A percentile compares a stretch with the other conserved stretches of the same genome.
Conservation (phyloP, 164 flowering plant species). For the Vitis cinerea region DNA sequence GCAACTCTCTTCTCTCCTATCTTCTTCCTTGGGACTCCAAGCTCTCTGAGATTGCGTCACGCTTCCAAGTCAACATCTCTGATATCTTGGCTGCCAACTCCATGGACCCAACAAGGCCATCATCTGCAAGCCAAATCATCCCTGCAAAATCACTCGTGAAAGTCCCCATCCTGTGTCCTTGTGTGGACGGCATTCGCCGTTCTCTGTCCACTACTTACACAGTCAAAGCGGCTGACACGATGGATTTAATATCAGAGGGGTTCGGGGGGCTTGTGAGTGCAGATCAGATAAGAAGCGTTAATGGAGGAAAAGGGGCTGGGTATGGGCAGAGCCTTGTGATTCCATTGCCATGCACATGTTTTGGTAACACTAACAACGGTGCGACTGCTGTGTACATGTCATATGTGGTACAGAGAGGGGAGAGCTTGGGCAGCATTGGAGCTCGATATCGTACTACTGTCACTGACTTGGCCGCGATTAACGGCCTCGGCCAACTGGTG, state of each 20-base stretch:
- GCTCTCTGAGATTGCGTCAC: conserved; percentile 24
- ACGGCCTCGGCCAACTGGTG: conserved; percentile 11
- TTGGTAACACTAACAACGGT: conserved; percentile 21
- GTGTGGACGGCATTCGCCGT: conserved; percentile 32
- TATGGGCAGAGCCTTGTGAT: conserved; percentile 18
- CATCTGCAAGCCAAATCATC: conserved; percentile 10
- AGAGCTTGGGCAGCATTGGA: conserved; percentile 24
- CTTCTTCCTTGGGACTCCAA: conserved; percentile 24
- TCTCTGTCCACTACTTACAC: conserved; percentile 20
- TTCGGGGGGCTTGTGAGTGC: conserved; percentile 31
- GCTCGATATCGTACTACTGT: conserved; percentile 12
- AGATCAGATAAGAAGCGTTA: conserved; percentile 21
- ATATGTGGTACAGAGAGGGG: conserved; percentile 27
- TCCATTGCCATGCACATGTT: conserved; percentile 32
- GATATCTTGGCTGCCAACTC: conserved; percentile 20
- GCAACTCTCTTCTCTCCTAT: conserved; percentile 31
- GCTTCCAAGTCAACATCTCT: conserved; percentile 18
- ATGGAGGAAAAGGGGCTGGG: conserved; percentile 3
- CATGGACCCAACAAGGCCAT: background rate
- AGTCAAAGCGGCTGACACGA: conserved; percentile 18
- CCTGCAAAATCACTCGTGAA: conserved; percentile 11
- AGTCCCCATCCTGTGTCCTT: conserved; percentile 31
- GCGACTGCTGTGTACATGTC: conserved; percentile 19
- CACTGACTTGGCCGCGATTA: conserved; percentile 19
- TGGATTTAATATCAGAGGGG: conserved; percentile 20